Base-by-base conservation (phyloP, 352 stramenopile genomes). In the Globisporangium heterothallicum region DNA sequence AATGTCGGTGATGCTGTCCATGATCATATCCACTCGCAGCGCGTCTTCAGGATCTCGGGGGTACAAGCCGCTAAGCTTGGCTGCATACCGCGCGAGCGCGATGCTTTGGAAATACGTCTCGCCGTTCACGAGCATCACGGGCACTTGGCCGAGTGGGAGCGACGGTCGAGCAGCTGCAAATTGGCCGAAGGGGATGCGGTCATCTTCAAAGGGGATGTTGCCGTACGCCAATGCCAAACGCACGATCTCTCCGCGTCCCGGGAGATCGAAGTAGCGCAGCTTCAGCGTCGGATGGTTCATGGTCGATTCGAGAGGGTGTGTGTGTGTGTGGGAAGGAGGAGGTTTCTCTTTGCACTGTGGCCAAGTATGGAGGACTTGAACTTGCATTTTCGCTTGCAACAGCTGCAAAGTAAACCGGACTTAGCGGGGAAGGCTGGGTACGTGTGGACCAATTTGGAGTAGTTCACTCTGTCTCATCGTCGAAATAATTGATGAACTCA, bases 71-170 rank as follows among this genome's bases (percentile, higher is more conserved):
- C 26, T 43, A 12, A 86, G 46, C 30, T 63, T 74, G 22, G 72
- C 72, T 6, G 74, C 74, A 49, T 85, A 90, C 10, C 68, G 64
- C 9, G 63, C 64, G 49, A 86, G 81, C 16, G 72, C 68, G 53
- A 84, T 80, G 34, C 66, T 85, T 50, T 87, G 75, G 13, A 70
- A 45, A 27, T 72, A 82, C 12, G 44, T 59, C 2, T 66, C 58
- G 4, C 71, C 73, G 34, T 84, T 62, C 6, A 89, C 68, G 42
- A 77, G 66, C n/a, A 90, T 41, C 9, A 73, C 43, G 1, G 76
- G 74, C 13, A 84, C 4, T 52, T 85, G 60, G 21, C 70, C 72
- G 14, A 90, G 56, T 9, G 75, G 74, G 5, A 74, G 41, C 8
- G 43, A 66, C 0, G 62, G 43, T 59, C 84, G 84, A 29, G 76